Conservation (phyloP, 2,329 filamentous ascomycete genomes). For the Helotiales sp. region DNA sequence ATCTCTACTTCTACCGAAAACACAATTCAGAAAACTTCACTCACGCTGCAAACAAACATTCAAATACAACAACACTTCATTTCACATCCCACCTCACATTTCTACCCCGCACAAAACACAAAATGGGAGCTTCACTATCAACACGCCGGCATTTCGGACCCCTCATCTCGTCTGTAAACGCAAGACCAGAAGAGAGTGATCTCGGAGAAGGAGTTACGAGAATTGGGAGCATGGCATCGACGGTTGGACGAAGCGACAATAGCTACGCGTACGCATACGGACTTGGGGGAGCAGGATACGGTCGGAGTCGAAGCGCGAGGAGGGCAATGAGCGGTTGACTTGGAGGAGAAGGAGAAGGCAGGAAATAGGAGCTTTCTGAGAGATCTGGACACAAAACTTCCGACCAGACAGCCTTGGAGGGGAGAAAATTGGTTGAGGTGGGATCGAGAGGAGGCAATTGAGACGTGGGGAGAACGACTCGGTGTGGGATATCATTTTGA, state of each 20-base stretch:
- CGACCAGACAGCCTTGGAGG: background rate
- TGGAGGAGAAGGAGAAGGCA: background rate
- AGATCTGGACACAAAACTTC: too few species aligned
- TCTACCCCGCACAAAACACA: background rate
- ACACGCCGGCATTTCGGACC: constrained; percentile 5
- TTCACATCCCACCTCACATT: background rate
- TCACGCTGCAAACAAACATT: background rate
- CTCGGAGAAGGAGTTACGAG: background rate
- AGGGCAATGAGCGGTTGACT: constrained; percentile 2
- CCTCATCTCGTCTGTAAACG: background rate
- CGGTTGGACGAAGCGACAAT: background rate
- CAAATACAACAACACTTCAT: background rate
- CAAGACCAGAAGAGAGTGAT: background rate
- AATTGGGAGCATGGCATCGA: background rate
- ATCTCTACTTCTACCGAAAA: background rate
- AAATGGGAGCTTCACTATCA: constrained; percentile 4
- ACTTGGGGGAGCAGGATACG: background rate
- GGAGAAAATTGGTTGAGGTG: background rate
- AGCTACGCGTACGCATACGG: constrained; percentile 1
- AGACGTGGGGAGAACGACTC: background rate
- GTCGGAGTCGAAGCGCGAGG: background rate
- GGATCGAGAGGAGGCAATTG: background rate
- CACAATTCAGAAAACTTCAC: background rate
- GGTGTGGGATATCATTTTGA: background rate
- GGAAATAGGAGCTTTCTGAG: too few species aligned